Base-by-base conservation (phyloP, 1,284 basidiomycete species). In the Melampsora abietis-canadensis region DNA sequence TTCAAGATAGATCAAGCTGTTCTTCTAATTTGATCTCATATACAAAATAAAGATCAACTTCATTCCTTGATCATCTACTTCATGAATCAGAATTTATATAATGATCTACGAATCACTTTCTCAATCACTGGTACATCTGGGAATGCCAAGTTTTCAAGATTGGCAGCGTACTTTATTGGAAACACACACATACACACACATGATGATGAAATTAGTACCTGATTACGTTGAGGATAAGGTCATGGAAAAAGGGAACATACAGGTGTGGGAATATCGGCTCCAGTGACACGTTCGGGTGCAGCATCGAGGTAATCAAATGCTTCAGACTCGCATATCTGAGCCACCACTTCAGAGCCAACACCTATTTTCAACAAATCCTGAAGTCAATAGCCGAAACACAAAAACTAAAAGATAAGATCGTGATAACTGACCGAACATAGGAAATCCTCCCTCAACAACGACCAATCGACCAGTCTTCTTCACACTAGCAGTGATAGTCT, bases 401-500 rank as follows among this genome's bases (percentile, higher is more conserved):
- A 74, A 99, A 34, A 61, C 60, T 15, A 37, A 37, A 61, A 37
- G 24, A 34, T 8, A 34, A 14, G 40, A 15, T 27, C 8, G 19
- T 12, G 8, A 10, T 47, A 60, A 75, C 72, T 47, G 94, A 85
- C 96, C 93, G 83, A 98, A 98, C 65, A 88, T 90, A 63, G 96
- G 96, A 92, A 97, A 99, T 69, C 96, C 96, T 84, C 94, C 94
- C 85, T 99, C 96, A 76, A 94, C 94, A 73, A 92, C 92, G 76
- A 98, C 86, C 77, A 98, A 87, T 78, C 91, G 91, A 76, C 66
- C 76, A 12, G 96, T 99, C 87, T 98, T 98, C 87, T 97, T 98
- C 80, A 98, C 92, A 31, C 92, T 94, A 80, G 88, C 87, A 83
- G 91, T 91, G 83, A 98, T 96, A 68, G 94, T 95, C 78, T 96